phyloP scores from a whole-genome alignment of 257 asterid species.

The Solanum pimpinellifolium region DNA sequence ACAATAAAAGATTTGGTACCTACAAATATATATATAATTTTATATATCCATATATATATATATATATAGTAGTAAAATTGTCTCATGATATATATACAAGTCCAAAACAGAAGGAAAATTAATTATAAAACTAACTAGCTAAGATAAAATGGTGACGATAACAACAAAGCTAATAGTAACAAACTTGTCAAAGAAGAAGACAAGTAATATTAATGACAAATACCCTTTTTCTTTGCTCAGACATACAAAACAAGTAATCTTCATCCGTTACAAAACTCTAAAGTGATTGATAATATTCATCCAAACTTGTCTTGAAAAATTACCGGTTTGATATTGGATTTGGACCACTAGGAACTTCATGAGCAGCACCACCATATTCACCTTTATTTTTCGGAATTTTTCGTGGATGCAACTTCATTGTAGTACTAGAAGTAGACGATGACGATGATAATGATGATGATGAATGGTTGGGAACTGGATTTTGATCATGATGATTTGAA shows the following conservation, averaged over 20 bases:
- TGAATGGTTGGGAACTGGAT: neutral
- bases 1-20: slow-evolving; percentile 5
- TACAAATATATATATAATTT: neutral
- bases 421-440: neutral
- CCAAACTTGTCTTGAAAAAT: neutral
- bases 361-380: slow-evolving; percentile 43
- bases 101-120: slow-evolving; percentile 2
- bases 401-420: slow-evolving; percentile 8
- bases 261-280: neutral
- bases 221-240: neutral
- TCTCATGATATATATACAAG: slow-evolving; percentile 23
- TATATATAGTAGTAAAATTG: neutral
- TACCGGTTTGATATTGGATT: slow-evolving; percentile 73
- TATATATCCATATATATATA: neutral
- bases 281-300: neutral
- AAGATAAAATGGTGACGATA: neutral
- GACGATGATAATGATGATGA: neutral
- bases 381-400: neutral
- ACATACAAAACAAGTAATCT: neutral
- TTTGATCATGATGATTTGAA: slow-evolving; percentile 5
- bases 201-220: slow-evolving; percentile 10
- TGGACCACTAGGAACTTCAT: slow-evolving; percentile 89
- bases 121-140: neutral
- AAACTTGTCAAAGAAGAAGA: slow-evolving; percentile 10
- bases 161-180: neutral